A percentile compares a stretch with the other conserved stretches of the same genome.
phyloP scores from a whole-genome alignment of 768 basidiomycete genomes.

The Mycena rebaudengoi region DNA sequence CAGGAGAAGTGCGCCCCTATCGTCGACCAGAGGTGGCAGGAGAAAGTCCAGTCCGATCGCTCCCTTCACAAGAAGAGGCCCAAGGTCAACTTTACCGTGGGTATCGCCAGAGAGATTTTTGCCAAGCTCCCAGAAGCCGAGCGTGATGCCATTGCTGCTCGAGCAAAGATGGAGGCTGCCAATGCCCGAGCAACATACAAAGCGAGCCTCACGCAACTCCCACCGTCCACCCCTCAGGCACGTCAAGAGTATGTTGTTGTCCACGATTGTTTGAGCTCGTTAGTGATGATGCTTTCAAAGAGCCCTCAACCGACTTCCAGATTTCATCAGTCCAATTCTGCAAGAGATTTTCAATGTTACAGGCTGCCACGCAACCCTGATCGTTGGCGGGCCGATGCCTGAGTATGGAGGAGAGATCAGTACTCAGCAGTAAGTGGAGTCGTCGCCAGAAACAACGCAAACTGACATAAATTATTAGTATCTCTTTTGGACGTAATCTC shows the following conservation, averaged over 20 bases:
- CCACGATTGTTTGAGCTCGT: not conserved
- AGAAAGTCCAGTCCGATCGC: not conserved
- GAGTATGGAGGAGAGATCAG: not conserved
- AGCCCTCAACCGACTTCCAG: not conserved
- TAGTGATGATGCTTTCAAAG: not conserved
- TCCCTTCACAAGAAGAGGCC: not conserved
- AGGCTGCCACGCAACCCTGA: constrained; percentile 1
- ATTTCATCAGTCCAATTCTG: constrained; percentile 2
- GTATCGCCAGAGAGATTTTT: not conserved
- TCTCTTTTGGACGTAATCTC: not conserved
- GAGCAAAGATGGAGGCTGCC: not conserved
- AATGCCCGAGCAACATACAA: not conserved
- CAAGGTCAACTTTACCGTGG: not conserved
- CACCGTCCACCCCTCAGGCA: not conserved
- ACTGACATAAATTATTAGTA: not conserved
- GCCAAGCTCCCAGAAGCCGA: not conserved
- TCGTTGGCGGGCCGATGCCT: constrained; percentile 5
- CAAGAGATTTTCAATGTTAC: not conserved
- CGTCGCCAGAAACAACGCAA: not conserved
- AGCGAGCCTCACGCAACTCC: not conserved
- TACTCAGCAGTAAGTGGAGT: not conserved
- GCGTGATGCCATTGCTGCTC: not conserved
- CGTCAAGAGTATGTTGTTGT: constrained; percentile 5
- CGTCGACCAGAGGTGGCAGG: not conserved
- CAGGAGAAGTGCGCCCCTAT: not conserved